phyloP scores from a whole-genome alignment of 768 basidiomycete genomes.

The Boletus speciosus region DNA sequence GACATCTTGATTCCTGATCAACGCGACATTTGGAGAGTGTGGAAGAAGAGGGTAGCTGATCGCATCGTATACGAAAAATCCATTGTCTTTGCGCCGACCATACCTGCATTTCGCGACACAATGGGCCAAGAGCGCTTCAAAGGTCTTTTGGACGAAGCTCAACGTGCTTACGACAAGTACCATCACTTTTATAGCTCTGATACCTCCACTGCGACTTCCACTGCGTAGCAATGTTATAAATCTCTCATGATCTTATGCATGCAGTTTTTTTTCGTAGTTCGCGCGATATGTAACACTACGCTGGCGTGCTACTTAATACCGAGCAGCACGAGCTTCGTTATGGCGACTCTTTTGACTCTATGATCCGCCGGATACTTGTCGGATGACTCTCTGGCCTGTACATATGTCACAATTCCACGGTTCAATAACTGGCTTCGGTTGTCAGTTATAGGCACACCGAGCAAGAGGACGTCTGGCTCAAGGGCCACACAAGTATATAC shows the following conservation, averaged over 20 bases:
- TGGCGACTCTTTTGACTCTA: not conserved
- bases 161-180: conserved; percentile 1
- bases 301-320: too few species aligned
- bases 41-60: conserved; percentile 19
- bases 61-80: conserved; percentile 11
- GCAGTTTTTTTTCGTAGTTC: not conserved
- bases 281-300: not conserved
- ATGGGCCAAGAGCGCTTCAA: conserved; percentile 7
- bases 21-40: conserved; percentile 14
- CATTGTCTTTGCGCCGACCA: conserved; percentile 13
- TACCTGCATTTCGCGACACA: conserved; percentile 12
- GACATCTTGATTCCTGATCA: conserved; percentile 13
- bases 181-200: not conserved
- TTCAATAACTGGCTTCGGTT: not conserved
- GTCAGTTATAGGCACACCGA: conserved; percentile 46
- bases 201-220: too few species aligned
- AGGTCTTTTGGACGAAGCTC: conserved; percentile 11
- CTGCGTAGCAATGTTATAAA: not conserved
- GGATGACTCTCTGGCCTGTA: not conserved
- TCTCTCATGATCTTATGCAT: not conserved
- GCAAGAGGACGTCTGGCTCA: conserved; percentile 57
- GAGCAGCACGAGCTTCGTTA: too few species aligned
- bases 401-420: not conserved
- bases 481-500: conserved; percentile 50
- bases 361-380: not conserved